Base-by-base conservation (phyloP, 1,284 basidiomycete species). In the Trametes pubescens region DNA sequence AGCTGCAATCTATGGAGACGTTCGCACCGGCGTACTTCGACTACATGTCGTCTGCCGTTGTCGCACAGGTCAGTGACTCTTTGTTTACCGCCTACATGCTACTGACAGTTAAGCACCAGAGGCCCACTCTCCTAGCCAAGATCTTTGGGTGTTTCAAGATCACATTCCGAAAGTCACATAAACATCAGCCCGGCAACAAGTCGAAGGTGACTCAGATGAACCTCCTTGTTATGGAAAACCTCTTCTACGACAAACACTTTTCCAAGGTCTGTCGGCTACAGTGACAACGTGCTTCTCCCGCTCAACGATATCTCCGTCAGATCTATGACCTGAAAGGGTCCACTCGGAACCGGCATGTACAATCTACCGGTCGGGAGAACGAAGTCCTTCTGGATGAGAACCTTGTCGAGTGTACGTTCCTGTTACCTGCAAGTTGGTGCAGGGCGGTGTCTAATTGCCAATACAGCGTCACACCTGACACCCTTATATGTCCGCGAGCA, bases 11-110 rank as follows among this genome's bases (percentile, higher is more conserved):
- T 0, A 94, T 99, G 86, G 94, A 96, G 72, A 95, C 93, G 8
- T 99, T 99, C 78, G 98, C 96, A 9, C 97, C 97, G 0, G 92
- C 94, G 3, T 99, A 99, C 78, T 99, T 99, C 74, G 93, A 96
- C 70, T 99, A 99, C 77, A 96, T 99, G 89, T 92, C 93, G 4
- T 89, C 93, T 22, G 91, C 95, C 6, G 86, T 93, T 26, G 86
- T 87, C 54, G 90, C 89, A 44, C 88, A 92, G 72, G 92, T 94
- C 53, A 59, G 90, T 78, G 16, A 37, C 35, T 22, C 10, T 5
- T 10, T 7, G 53, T 18, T 49, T 47, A 44, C 11, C 6, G 52
- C 59, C 13, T 22, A 18, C 26, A 40, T 21, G 11, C 16, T 52
- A 57, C 69, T 57, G 70, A 72, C 66, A 35, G 55, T 10, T 21